Evolutionary conservation across 2,329 filamentous ascomycete species (phyloP).

Genomic region (Aureobasidium leucospermi): DNA sequence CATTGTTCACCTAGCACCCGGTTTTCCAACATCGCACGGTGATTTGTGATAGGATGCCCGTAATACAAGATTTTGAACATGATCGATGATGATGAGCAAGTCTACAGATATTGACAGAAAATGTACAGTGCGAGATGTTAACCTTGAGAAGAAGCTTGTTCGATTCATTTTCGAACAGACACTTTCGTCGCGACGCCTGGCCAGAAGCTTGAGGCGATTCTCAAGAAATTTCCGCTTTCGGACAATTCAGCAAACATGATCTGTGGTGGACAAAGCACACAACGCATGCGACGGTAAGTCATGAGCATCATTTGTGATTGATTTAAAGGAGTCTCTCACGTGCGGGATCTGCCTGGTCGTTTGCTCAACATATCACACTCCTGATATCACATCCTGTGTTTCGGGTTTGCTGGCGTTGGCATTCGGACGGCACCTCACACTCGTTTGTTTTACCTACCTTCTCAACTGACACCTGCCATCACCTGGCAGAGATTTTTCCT

Average conservation of each 20-base stretch:
- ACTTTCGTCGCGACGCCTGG: not conserved
- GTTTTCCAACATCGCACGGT: constrained; percentile 8
- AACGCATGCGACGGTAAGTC: constrained; percentile 14
- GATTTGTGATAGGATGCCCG: constrained; percentile 7
- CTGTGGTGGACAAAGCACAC: constrained; percentile 6
- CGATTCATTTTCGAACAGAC: not conserved
- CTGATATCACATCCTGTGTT: not conserved
- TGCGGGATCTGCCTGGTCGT: constrained; percentile 4
- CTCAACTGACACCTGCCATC: not conserved
- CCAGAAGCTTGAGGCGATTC: not conserved
- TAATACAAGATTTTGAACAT: constrained; percentile 5
- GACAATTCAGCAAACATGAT: constrained; percentile 6
- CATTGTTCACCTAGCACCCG: constrained; percentile 7
- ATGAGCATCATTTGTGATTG: not conserved
- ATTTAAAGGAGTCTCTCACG: constrained; percentile 5
- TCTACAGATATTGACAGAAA: not conserved
- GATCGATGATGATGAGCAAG: not conserved
- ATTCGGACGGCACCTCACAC: not conserved
- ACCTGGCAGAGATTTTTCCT: not conserved
- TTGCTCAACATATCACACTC: constrained; percentile 6
- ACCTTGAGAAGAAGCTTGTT: not conserved
- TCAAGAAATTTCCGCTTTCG: constrained; percentile 4
- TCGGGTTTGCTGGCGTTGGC: constrained; percentile 2
- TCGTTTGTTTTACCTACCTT: constrained; percentile 4
- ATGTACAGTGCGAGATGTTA: not conserved